Conservation (phyloP, 305 asterid genomes). For the Fraxinus platypoda region DNA sequence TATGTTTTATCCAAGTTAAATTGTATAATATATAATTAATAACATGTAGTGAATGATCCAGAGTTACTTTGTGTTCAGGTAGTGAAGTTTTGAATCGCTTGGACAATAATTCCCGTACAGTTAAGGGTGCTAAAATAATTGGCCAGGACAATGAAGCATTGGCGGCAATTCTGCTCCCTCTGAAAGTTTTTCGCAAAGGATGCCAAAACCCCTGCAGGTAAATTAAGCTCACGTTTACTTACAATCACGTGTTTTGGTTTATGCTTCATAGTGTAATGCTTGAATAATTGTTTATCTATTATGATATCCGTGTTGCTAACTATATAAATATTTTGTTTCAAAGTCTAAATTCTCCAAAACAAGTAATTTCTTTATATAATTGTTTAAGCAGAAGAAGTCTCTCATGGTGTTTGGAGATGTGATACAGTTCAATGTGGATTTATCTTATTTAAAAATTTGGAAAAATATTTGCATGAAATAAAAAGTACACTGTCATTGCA, state of each 20-base stretch:
- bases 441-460: background rate
- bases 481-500: background rate
- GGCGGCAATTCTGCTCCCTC: conserved; percentile 72
- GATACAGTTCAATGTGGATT: background rate
- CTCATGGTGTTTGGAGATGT: background rate
- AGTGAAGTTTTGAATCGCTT: conserved; percentile 77
- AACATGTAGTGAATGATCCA: conserved; percentile 12
- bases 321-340: background rate
- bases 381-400: background rate
- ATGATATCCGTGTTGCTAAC: background rate
- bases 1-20: background rate
- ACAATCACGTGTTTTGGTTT: background rate
- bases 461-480: background rate
- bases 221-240: conserved; percentile 15
- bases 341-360: background rate
- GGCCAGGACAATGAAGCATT: conserved; percentile 89
- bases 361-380: background rate
- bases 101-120: conserved; percentile 84
- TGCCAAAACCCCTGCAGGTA: conserved; percentile 63
- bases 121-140: conserved; percentile 80
- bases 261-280: conserved; percentile 12
- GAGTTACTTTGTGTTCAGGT: conserved; percentile 49
- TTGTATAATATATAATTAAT: background rate
- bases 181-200: conserved; percentile 55
- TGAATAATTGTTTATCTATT: background rate